A percentile compares a stretch with the other conserved stretches of the same genome.
Conservation (phyloP, 1,284 basidiomycete genomes). For the Ustanciosporium gigantosporum region DNA sequence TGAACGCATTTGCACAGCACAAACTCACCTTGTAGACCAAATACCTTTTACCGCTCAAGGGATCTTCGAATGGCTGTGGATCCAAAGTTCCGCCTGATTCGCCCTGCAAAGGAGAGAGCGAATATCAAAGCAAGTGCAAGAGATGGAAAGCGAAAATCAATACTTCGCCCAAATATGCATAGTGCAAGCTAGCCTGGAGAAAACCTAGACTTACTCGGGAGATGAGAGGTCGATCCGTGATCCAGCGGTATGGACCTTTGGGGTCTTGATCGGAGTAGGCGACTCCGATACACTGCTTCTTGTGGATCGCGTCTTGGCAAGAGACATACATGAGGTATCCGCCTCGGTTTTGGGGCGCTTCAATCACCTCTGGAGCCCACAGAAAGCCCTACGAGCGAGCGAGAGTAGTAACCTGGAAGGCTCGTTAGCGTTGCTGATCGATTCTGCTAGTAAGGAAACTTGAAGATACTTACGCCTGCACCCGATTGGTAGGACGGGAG, state of each 20-base stretch:
- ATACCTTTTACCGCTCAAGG: conserved; percentile 29
- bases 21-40: conserved; percentile 39
- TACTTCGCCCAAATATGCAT: too few relatives aligned
- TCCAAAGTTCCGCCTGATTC: conserved; percentile 42
- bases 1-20: too few relatives aligned
- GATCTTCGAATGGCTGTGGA: conserved; percentile 49
- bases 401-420: too few relatives aligned
- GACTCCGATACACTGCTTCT: conserved; percentile 46
- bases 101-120: conserved; percentile 6
- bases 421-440: background rate
- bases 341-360: conserved; percentile 34
- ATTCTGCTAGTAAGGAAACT: too few relatives aligned
- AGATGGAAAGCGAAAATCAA: too few relatives aligned
- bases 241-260: conserved; percentile 39
- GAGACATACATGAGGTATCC: conserved; percentile 51
- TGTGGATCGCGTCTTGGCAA: conserved; percentile 20
- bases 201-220: conserved; percentile 19
- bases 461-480: conserved; percentile 11
- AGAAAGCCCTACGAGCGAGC: conserved; percentile 43
- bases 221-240: conserved; percentile 40
- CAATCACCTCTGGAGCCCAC: conserved; percentile 47
- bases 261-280: conserved; percentile 38
- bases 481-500: conserved; percentile 32
- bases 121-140: background rate
- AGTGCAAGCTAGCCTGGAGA: too few relatives aligned